phyloP scores from a whole-genome alignment of 768 basidiomycete species.

The Lactarius vividus region DNA sequence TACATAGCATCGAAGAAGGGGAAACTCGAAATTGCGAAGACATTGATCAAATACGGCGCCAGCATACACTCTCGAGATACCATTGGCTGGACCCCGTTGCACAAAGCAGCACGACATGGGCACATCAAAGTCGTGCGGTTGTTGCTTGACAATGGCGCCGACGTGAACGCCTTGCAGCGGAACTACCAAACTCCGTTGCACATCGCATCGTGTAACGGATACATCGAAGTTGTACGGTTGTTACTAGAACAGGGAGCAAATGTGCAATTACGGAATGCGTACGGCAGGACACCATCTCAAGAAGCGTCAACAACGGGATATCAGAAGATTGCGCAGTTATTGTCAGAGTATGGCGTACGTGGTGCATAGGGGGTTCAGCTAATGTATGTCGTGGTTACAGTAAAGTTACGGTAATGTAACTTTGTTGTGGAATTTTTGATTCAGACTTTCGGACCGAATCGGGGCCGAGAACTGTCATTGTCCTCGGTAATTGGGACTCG shows the following conservation, averaged over 20 bases:
- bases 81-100: background rate
- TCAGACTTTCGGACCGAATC: too few species aligned
- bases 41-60: background rate
- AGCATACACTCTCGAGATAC: background rate
- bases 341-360: background rate
- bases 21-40: background rate
- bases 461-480: too few species aligned
- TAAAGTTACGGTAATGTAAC: too few species aligned
- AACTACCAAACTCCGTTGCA: background rate
- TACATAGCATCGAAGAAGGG: background rate
- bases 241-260: background rate
- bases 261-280: background rate
- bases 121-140: background rate
- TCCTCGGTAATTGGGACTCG: too few species aligned
- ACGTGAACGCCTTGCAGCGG: background rate
- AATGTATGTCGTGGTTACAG: too few species aligned
- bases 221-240: background rate
- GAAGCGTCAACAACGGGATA: background rate
- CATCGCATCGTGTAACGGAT: background rate
- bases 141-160: background rate
- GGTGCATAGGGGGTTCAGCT: background rate
- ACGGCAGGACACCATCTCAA: background rate
- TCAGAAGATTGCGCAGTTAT: background rate
- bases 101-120: background rate
- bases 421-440: too few species aligned